Base-by-base conservation (phyloP, 140 eudicot species). In the Ambrosia hybrid region DNA sequence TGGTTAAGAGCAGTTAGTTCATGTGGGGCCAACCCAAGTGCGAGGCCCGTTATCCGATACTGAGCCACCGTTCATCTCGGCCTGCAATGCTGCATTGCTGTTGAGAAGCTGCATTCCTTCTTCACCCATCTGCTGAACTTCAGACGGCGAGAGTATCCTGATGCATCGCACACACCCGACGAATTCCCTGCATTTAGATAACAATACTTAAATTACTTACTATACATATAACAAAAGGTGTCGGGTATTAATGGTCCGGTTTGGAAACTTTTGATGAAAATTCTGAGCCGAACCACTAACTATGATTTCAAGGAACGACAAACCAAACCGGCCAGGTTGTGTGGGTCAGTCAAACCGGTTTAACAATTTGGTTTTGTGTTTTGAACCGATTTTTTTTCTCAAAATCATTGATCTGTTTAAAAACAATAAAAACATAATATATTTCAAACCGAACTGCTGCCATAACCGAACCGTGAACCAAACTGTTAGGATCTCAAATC, bases 51-150 rank as follows among this genome's bases (percentile, higher is more conserved):
- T 72, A 57, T 74, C 79, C 8, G 71, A 46, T 6, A 48, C 26
- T 26, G 72, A 56, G 38, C 73, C 78, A 26, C 65, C 65, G 17
- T 72, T 78, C 10, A 83, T 75, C 21, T 78, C 93, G 0, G 69
- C 82, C 76, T 78, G 85, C 43, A 78, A 59, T 61, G 87, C 87
- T 34, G 87, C 87, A 49, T 78, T 79, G 78, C 71, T 80, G 86
- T 89, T 89, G 59, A 92, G 92, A 70, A 89, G 92, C 83, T 89
- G 95, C 98, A 89, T 92, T 59, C 98, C 98, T 65, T 92, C 98
- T 76, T 92, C 96, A 52, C 98, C 96, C 96, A 92, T 92, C 79
- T 89, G 95, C 86, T 92, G 87, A 74, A 92, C 98, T 81, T 92
- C 98, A 3, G 91, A 58, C 10, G 98, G 98, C 55, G 98, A 93